Conservation (phyloP, 2,329 filamentous ascomycete species). For the Metarhizium anisopliae region DNA sequence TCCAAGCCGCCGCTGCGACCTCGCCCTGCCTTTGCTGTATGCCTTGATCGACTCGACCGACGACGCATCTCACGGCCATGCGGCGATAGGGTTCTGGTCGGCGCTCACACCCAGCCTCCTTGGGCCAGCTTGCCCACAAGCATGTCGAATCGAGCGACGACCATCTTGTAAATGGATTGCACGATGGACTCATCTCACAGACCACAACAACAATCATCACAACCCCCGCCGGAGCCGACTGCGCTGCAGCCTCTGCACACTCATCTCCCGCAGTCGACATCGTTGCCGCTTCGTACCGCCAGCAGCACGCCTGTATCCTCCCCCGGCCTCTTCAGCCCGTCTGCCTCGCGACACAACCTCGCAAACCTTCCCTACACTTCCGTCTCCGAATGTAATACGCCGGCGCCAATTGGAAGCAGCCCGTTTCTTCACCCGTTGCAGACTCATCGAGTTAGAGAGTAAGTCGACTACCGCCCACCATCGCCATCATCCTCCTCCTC, state of each 20-base stretch:
- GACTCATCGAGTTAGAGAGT: slow-evolving; percentile 68
- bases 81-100: slow-evolving; percentile 8
- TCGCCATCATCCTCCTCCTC: background rate
- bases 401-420: slow-evolving; percentile 39
- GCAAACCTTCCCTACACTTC: slow-evolving; percentile 27
- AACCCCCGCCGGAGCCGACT: slow-evolving; percentile 2
- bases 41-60: background rate
- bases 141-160: slow-evolving; percentile 10
- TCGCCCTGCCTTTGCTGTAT: background rate
- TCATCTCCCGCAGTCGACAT: slow-evolving; percentile 25
- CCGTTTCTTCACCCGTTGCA: slow-evolving; percentile 64
- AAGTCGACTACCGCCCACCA: slow-evolving; percentile 27
- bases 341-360: slow-evolving; percentile 31
- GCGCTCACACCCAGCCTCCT: slow-evolving; percentile 4
- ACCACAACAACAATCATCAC: slow-evolving; percentile 4
- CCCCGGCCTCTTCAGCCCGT: slow-evolving; percentile 51
- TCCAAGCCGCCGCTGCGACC: background rate
- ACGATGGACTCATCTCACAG: slow-evolving; percentile 10
- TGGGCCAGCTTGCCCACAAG: slow-evolving; percentile 6
- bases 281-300: slow-evolving; percentile 38
- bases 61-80: slow-evolving; percentile 5
- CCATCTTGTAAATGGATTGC: slow-evolving; percentile 1
- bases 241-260: slow-evolving; percentile 17
- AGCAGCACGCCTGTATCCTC: slow-evolving; percentile 52
- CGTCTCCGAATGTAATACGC: slow-evolving; percentile 45